Base-by-base conservation (phyloP, 1,284 basidiomycete genomes). In the Fistulina hepatica region DNA sequence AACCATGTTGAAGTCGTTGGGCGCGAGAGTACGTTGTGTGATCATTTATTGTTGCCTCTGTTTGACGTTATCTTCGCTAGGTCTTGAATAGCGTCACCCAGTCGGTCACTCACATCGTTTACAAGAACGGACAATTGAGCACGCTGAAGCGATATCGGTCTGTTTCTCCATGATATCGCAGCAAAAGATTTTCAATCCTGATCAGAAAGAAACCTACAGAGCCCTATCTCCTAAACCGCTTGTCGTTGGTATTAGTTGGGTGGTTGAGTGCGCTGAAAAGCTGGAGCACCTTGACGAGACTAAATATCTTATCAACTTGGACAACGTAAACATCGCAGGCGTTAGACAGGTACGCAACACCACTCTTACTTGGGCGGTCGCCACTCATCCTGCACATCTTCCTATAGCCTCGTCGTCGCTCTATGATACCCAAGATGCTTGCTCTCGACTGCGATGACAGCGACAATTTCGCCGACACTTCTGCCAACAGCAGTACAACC, bases 231-330 rank as follows among this genome's bases (percentile, higher is more conserved):
- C 79, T 0, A 80, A 79, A 48, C 85, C 85, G 1, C 55, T 67
- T 27, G 75, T 93, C 9, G 83, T 95, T 10, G 85, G 88, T 9
- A 86, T 93, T 46, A 79, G 74, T n/a, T 95, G 91, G 91, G 84
- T 94, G 3, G 85, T 90, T 2, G 75, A 82, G 49, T 90, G 84
- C 47, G 82, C 75, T 9, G 88, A 93, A 52, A 69, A 76, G 41
- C 68, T 75, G 16, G 57, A 60, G 27, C 69, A 61, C 30, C 70
- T 84, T 2, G 77, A 79, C 6, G 90, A 93, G 52, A 58, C 61
- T 3, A 65, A 62, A 22, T 89, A 77, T 54, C 52, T 71, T 16
- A 71, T 94, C 35, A 74, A 89, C 48, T 60, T 89, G 2, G 76
- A 75, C 17, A 62, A 69, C 30, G 67, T 77, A 39, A 79, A 79